Base-by-base conservation (phyloP, 257 asterid genomes). In the Lavandula angustifolia region DNA sequence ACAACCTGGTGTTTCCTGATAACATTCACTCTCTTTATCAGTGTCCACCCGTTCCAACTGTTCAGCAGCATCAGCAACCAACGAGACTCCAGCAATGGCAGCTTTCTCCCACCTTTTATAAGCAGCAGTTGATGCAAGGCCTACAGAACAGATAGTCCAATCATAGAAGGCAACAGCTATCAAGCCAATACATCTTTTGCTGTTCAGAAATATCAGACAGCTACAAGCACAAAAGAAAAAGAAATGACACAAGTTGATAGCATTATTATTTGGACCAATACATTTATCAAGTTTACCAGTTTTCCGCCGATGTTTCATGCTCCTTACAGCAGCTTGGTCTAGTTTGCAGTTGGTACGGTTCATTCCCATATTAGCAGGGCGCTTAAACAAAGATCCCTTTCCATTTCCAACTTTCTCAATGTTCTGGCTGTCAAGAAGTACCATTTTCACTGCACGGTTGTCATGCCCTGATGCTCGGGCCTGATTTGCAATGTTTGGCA, bases 11-110 rank as follows among this genome's bases (percentile, higher is more conserved):
- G 48, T 67, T 72, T 83, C 91, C 73, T 64, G 86, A 60, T 72
- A 76, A 62, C 61, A 64, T 44, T 70, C 96, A 62, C 56, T 76
- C 59, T 81, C 95, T 75, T 84, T 86, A 73, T 81, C 89, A 17
- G 85, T 79, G 72, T 81, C 64, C 67, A 84, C 81, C 56, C 96
- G 79, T 74, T 94, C 99, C 85, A 94, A 83, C 74, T 91, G 98
- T 75, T 88, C 99, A 18, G 99, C 99, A 72, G 99, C 99, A 81
- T 86, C 98, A 72, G 99, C 99, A 67, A 94, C 99, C 84, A 94
- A 81, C 18, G 98, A 90, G 53, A 94, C 99, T 65, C 98, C 99
- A 60, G 99, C 98, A 72, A 91, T 87, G 65, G 99, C 99, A 79
- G 98, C 99, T 70, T 88, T 91, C 86, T 94, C 99, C 99, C 99